phyloP scores from a whole-genome alignment of 495 filamentous ascomycete genomes.

The Neurospora sublineolata region DNA sequence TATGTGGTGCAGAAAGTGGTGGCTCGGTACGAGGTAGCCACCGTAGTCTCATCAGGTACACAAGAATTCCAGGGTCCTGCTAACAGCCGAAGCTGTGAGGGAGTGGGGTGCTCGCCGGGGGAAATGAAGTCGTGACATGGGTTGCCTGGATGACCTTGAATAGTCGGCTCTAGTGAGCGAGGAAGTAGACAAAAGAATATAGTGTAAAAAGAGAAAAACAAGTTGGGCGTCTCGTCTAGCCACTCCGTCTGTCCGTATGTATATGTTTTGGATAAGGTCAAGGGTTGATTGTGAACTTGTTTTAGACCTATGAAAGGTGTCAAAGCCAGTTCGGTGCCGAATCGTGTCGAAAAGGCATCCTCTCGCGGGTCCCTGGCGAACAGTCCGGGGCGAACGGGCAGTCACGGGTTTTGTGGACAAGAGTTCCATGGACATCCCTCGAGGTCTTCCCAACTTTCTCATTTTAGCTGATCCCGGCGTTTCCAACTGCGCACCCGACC shows the following conservation, averaged over 20 bases:
- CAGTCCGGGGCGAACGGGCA: not conserved
- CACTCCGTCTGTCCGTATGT: not conserved
- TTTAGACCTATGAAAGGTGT: not conserved
- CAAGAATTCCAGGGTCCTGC: not conserved
- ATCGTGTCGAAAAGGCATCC: not conserved
- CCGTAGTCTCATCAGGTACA: not conserved
- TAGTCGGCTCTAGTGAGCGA: not conserved
- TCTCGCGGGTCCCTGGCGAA: not conserved
- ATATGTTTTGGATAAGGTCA: not conserved
- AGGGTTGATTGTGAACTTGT: not conserved
- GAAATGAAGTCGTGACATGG: not conserved
- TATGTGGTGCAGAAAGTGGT: not conserved
- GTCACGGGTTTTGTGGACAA: not conserved
- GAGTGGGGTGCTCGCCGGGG: not conserved
- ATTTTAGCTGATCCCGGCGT: not conserved
- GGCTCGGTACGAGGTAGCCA: not conserved
- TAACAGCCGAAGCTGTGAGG: not conserved
- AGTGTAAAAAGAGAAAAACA: not conserved
- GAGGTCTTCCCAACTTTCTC: not conserved
- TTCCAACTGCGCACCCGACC: not conserved
- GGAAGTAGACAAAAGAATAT: not conserved
- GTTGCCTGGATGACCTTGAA: not conserved
- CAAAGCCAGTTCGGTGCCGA: not conserved
- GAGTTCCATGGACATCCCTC: not conserved
- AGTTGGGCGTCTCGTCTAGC: not conserved